Conservation (phyloP, 2,329 filamentous ascomycete genomes). For the Pseudogymnoascus sp. region DNA sequence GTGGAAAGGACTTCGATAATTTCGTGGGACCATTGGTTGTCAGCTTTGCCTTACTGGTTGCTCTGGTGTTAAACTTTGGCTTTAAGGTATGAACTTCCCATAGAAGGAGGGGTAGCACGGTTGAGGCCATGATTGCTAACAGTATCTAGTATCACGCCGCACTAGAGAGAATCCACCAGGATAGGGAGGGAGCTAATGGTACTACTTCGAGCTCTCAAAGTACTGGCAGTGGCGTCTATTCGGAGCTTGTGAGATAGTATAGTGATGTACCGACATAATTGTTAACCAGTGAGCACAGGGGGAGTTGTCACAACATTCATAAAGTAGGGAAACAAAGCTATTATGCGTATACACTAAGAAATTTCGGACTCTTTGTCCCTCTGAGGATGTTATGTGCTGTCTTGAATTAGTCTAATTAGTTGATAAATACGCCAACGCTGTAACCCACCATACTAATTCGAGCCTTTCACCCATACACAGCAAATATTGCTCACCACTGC, state of each 20-base stretch:
- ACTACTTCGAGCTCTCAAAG: background rate
- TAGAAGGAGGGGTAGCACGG: background rate
- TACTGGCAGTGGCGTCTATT: background rate
- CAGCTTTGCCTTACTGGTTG: slow-evolving; percentile 67
- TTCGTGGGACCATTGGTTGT: slow-evolving; percentile 76
- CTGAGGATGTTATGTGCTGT: background rate
- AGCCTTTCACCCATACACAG: background rate
- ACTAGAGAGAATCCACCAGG: background rate
- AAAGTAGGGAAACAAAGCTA: background rate
- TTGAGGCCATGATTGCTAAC: background rate
- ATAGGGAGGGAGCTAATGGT: background rate
- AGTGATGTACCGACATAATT: background rate
- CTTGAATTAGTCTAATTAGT: background rate
- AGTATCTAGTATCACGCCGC: background rate
- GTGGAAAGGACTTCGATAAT: slow-evolving; percentile 89
- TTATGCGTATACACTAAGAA: background rate
- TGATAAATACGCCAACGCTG: background rate
- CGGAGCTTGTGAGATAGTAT: background rate
- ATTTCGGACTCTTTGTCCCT: background rate
- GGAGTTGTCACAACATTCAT: background rate
- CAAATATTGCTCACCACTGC: background rate
- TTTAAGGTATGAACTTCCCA: slow-evolving; percentile 55
- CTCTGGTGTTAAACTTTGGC: slow-evolving; percentile 77
- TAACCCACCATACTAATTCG: background rate
- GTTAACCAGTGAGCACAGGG: background rate